These are phyloP conservation scores for Xylona heveae DNA, from an alignment of 495 filamentous ascomycete genomes.

Conservation along the genomic window DNA sequence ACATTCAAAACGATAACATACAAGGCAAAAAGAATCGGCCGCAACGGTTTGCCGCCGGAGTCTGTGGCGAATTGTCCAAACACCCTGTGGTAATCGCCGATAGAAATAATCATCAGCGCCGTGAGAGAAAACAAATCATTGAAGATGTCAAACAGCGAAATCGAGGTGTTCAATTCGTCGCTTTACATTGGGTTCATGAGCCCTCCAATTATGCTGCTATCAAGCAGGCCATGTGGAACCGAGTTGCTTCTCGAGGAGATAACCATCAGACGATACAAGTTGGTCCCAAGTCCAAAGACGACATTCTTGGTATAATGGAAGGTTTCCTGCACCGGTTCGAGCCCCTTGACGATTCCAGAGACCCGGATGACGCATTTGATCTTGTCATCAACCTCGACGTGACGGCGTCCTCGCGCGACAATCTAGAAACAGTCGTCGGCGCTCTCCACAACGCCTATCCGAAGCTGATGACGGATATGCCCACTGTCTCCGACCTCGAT, in stretches of 20 bases:
- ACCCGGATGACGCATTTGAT: slow-evolving; percentile 62
- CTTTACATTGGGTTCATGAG: slow-evolving; percentile 79
- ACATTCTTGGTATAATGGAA: slow-evolving; percentile 83
- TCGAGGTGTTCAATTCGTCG: slow-evolving; percentile 50
- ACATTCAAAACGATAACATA: slow-evolving; percentile 94
- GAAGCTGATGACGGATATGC: slow-evolving; percentile 47
- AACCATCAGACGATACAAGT: slow-evolving; percentile 97
- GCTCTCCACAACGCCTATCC: slow-evolving; percentile 54
- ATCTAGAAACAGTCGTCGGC: slow-evolving; percentile 61
- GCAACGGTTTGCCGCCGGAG: slow-evolving; percentile 43
- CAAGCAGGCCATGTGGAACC: slow-evolving; percentile 47
- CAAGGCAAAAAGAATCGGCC: slow-evolving; percentile 49
- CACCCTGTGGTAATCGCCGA: slow-evolving; percentile 70
- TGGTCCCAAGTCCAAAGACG: slow-evolving; percentile 35
- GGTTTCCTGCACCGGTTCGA: slow-evolving; percentile 80
- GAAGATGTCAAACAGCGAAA: slow-evolving; percentile 43
- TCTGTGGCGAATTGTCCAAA: slow-evolving; percentile 32
- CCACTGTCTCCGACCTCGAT: slow-evolving; percentile 53
- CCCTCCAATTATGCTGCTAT: slow-evolving; percentile 35
- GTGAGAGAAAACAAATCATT: slow-evolving; percentile 73
- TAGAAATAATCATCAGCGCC: slow-evolving; percentile 77
- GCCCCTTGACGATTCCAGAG: slow-evolving; percentile 33
- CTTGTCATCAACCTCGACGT: slow-evolving; percentile 71
- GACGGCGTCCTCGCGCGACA: slow-evolving; percentile 50
- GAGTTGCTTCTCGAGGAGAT: slow-evolving; percentile 71